A percentile compares a stretch with the other conserved stretches of the same genome.
Conservation (phyloP, 179 eudicot genomes). For the Actinidia chinensis region DNA sequence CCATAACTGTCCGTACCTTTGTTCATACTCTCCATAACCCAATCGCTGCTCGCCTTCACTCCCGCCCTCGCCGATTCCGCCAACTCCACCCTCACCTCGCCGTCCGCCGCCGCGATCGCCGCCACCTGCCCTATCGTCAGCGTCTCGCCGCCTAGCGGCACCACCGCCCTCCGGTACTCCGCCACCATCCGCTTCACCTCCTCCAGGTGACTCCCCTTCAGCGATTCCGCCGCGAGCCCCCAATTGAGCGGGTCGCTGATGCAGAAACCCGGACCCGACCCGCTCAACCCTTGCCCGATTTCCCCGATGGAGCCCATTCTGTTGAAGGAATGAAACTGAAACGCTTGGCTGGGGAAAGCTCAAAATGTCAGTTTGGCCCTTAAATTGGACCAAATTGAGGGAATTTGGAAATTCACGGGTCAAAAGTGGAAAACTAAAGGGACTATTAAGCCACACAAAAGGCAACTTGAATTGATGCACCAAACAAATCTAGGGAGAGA, state of each 20-base stretch:
- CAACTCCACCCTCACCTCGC: constrained; percentile 45
- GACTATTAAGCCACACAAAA: not conserved
- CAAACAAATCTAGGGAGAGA: not conserved
- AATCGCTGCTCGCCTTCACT: constrained; percentile 70
- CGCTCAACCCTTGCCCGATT: not conserved
- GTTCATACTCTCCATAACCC: constrained; percentile 81
- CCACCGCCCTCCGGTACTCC: constrained; percentile 36
- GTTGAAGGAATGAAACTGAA: not conserved
- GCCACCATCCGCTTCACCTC: constrained; percentile 53
- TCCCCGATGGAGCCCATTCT: not conserved
- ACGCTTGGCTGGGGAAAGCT: not conserved
- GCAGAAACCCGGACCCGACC: not conserved
- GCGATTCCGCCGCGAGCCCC: constrained; percentile 39
- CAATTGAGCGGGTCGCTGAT: constrained; percentile 38
- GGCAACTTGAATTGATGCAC: not conserved
- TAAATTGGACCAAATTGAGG: not conserved
- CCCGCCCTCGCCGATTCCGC: constrained; percentile 50
- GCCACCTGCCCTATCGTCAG: constrained; percentile 44
- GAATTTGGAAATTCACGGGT: no score
- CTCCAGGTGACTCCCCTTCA: constrained; percentile 45
- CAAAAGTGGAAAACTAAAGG: not conserved
- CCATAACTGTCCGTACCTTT: constrained; percentile 73
- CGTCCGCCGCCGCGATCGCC: constrained; percentile 27
- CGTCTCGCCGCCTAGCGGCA: constrained; percentile 37
- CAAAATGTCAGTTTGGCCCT: not conserved